A percentile compares a stretch with the other conserved stretches of the same genome.
These are phyloP conservation scores for Ulota crispa DNA, from an alignment of 225 moss, liverwort and hornwort genomes.

Conservation along the genomic window DNA sequence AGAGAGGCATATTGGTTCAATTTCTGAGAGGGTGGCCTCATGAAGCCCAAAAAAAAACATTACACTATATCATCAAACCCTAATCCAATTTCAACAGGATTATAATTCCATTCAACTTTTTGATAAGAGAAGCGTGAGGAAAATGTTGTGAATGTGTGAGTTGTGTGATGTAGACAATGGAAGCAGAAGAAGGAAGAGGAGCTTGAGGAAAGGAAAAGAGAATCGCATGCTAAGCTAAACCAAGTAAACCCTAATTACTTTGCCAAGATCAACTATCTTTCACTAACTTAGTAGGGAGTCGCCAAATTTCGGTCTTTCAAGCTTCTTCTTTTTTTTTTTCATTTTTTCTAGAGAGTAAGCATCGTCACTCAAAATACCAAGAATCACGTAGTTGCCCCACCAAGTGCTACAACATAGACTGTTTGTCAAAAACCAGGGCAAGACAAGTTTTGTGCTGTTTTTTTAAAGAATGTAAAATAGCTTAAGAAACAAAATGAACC, in stretches of 20 bases:
- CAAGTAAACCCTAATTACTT: conserved; percentile 24
- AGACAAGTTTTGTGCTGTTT: background rate
- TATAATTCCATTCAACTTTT: background rate
- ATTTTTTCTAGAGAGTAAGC: background rate
- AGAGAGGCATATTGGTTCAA: too few relatives aligned
- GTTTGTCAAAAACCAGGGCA: background rate
- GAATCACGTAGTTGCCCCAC: background rate
- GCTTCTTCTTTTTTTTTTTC: background rate
- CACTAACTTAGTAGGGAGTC: background rate
- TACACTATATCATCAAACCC: background rate
- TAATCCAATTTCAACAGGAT: background rate
- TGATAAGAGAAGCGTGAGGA: background rate
- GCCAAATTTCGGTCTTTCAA: background rate
- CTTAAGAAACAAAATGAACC: background rate
- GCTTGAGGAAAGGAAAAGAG: conserved; percentile 30
- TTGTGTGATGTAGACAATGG: conserved; percentile 36
- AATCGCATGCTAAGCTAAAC: conserved; percentile 45
- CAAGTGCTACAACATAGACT: background rate
- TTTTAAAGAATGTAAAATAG: too few relatives aligned
- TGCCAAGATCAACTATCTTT: background rate
- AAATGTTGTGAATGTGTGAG: background rate
- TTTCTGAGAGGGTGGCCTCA: too few relatives aligned
- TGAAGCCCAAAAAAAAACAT: too few relatives aligned
- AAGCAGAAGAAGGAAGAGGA: conserved; percentile 40
- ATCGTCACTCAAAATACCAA: background rate